phyloP scores from a whole-genome alignment of 805 yeast genomes.

The Scheffersomyces stipitis region DNA sequence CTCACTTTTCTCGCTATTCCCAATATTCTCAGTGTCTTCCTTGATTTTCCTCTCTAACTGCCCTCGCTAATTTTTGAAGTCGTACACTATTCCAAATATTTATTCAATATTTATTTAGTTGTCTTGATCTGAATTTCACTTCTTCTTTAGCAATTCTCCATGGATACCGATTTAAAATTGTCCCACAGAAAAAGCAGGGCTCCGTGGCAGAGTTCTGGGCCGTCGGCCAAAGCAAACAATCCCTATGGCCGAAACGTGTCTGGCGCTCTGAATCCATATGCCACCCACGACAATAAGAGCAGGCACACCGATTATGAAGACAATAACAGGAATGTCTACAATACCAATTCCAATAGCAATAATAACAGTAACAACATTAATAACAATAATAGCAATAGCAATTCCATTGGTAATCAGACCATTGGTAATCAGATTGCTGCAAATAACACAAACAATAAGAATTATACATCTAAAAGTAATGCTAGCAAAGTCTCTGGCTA shows the following conservation, averaged over 20 bases:
- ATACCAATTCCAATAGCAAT: neutral
- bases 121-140: too few relatives aligned
- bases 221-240: constrained; percentile 11
- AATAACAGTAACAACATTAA: neutral
- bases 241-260: constrained; percentile 29
- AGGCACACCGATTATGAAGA: too few relatives aligned
- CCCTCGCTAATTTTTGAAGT: too few relatives aligned
- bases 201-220: constrained; percentile 35
- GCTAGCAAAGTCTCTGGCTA: too few relatives aligned
- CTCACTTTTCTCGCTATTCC: too few relatives aligned
- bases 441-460: too few relatives aligned
- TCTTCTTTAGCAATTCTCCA: constrained; percentile 9
- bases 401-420: constrained; percentile 8
- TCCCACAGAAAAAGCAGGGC: constrained; percentile 43
- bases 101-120: too few relatives aligned
- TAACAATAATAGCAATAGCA: neutral
- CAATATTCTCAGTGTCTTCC: too few relatives aligned
- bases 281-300: constrained; percentile 4
- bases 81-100: too few relatives aligned
- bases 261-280: constrained; percentile 2
- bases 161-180: constrained; percentile 31
- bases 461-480: too few relatives aligned
- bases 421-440: too few relatives aligned
- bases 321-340: neutral
- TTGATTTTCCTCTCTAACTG: too few relatives aligned